These are phyloP conservation scores for Desmodesmus armatus DNA, from an alignment of 139 green algal species.

Conservation along the genomic window DNA sequence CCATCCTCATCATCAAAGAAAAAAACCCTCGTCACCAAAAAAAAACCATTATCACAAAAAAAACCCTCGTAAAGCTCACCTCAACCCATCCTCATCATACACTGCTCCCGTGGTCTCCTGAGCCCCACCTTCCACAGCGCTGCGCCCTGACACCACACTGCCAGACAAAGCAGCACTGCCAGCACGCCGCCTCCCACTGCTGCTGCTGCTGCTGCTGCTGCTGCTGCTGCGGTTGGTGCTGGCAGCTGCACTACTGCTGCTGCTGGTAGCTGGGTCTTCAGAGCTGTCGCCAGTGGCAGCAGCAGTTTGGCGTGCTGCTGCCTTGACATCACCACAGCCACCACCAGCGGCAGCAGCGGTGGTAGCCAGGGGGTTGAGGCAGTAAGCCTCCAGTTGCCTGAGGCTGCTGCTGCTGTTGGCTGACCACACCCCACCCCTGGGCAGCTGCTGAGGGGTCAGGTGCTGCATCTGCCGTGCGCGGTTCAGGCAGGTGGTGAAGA, in stretches of 20 bases:
- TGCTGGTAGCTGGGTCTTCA: too few species aligned
- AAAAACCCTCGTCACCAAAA: background rate
- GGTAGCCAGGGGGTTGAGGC: background rate
- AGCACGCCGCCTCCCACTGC: background rate
- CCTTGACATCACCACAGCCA: background rate
- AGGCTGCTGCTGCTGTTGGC: background rate
- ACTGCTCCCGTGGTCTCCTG: background rate
- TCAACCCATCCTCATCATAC: background rate
- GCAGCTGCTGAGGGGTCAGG: background rate
- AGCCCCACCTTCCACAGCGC: too few species aligned
- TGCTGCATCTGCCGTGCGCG: constrained; percentile 14
- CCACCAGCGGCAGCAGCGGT: background rate
- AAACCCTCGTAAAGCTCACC: background rate
- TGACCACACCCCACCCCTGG: background rate
- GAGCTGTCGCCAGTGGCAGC: background rate
- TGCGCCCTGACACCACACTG: background rate
- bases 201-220: background rate
- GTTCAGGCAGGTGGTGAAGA: background rate
- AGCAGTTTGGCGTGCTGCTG: background rate
- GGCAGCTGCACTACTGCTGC: background rate
- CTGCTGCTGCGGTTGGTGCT: background rate
- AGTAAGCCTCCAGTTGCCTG: background rate
- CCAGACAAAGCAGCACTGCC: constrained; percentile 5
- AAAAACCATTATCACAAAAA: background rate
- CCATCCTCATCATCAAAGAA: constrained; percentile 20